These are phyloP conservation scores for Hamigera avellanea DNA, from an alignment of 495 filamentous ascomycete species.

Conservation along the genomic window DNA sequence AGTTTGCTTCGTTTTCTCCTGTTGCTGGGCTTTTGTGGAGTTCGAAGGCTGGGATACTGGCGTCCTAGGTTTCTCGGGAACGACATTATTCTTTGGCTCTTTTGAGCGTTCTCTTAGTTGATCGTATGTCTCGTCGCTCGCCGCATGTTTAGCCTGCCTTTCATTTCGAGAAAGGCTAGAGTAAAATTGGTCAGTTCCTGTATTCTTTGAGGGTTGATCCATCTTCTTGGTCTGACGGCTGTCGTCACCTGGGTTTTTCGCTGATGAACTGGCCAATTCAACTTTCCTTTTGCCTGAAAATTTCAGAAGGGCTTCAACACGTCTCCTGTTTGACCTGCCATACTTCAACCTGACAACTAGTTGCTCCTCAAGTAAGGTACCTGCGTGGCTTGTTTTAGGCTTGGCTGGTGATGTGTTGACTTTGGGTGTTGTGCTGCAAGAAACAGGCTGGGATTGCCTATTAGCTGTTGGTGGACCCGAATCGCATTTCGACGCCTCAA, in stretches of 20 bases:
- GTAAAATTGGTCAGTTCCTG: conserved; percentile 3
- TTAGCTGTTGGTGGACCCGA: no score
- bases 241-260: conserved; percentile 15
- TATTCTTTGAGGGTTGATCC: conserved; percentile 2
- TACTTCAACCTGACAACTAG: conserved; percentile 29
- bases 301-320: conserved; percentile 33
- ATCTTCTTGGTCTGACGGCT: conserved; percentile 6
- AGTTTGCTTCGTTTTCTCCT: conserved; percentile 17
- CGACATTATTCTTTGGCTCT: no score
- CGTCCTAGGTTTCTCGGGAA: no score
- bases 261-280: conserved; percentile 14
- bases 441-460: no score
- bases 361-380: conserved; percentile 6
- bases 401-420: no score
- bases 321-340: conserved; percentile 27
- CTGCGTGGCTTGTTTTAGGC: background rate
- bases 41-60: no score
- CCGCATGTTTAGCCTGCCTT: background rate
- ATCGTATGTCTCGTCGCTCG: no score
- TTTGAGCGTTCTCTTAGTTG: no score
- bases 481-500: background rate
- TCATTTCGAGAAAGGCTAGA: conserved; percentile 1
- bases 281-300: conserved; percentile 30
- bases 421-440: no score
- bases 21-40: conserved; percentile 5